phyloP scores from a whole-genome alignment of 2,329 filamentous ascomycete species.

The Calcarisporium arbuscula region DNA sequence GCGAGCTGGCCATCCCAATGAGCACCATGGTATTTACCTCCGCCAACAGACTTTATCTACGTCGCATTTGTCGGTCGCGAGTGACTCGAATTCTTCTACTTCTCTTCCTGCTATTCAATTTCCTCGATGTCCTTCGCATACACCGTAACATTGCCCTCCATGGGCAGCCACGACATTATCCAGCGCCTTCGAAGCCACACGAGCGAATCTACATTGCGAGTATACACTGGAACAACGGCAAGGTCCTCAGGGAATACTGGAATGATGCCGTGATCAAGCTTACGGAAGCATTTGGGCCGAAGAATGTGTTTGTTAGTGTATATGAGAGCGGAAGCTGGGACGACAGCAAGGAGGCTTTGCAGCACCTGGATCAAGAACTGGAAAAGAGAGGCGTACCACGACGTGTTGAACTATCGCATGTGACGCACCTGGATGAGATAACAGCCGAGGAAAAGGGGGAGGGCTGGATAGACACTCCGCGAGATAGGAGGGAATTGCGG shows the following conservation, averaged over 20 bases:
- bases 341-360: conserved; percentile 56
- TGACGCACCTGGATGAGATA: conserved; percentile 53
- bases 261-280: conserved; percentile 53
- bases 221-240: conserved; percentile 62
- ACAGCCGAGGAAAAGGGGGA: conserved; percentile 32
- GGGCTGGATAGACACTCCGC: conserved; percentile 59
- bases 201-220: conserved; percentile 59
- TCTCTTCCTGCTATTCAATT: conserved; percentile 27
- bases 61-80: conserved; percentile 31
- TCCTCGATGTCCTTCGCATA: conserved; percentile 34
- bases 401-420: conserved; percentile 50
- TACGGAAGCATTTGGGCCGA: conserved; percentile 47
- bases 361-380: conserved; percentile 48
- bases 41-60: conserved; percentile 26
- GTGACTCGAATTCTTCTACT: conserved; percentile 25
- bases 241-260: conserved; percentile 56
- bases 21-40: too few species aligned
- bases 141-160: conserved; percentile 25
- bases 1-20: too few species aligned
- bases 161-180: conserved; percentile 17
- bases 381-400: conserved; percentile 44
- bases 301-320: conserved; percentile 63
- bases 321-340: conserved; percentile 66
- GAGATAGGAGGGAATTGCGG: conserved; percentile 48
- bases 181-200: conserved; percentile 17